Base-by-base conservation (phyloP, 768 basidiomycete species). In the Suillus hirtellus region DNA sequence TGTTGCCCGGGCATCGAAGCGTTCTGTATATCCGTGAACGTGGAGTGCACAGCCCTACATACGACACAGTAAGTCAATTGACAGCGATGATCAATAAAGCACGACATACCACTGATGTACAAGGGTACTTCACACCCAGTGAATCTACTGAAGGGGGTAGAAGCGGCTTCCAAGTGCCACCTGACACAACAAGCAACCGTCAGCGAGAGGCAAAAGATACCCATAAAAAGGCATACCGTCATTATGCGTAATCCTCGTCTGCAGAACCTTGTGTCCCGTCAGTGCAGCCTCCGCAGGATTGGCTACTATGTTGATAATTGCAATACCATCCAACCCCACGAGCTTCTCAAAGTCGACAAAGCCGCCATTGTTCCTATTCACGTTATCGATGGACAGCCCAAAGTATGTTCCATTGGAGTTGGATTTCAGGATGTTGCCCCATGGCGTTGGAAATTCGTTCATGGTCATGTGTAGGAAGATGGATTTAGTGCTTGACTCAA, bases 361-460 rank as follows among this genome's bases (percentile, higher is more conserved):
- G 5, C 97, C 97, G 0, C 78, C 72, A 0, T 85, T 78, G 72
- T 99, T 89, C n/a, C 97, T 85, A 74, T 99, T 99, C 61, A 92
- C 97, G 68, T 95, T 83, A 68, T 93, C 90, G 44, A 92, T 70
- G 1, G 95, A 93, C 12, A 95, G 73, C 24, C 92, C 89, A 73
- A 95, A 99, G 80, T 97, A 98, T 0, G 97, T 99, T 43, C 97
- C 97, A 69, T 99, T 99, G 37, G 92, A 98, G 75, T 99, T 99
- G 35, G 96, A 97, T 76, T 96, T 96, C 64, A 95, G 84, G 67
- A 99, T 89, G 70, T 86, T 90, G 42, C 97, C 97, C 89, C 92
- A 99, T 2, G 89, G 92, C 24, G 79, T 82, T 0, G 85, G 82
- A 17, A 81, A 78, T 64, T 92, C 87, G 21, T 92, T 93, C 80